Percentiles rank a stretch among this genome's conserved stretches.
Evolutionary conservation across 2,329 filamentous ascomycete species (phyloP).

Genomic region (Apiospora malaysiana): DNA sequence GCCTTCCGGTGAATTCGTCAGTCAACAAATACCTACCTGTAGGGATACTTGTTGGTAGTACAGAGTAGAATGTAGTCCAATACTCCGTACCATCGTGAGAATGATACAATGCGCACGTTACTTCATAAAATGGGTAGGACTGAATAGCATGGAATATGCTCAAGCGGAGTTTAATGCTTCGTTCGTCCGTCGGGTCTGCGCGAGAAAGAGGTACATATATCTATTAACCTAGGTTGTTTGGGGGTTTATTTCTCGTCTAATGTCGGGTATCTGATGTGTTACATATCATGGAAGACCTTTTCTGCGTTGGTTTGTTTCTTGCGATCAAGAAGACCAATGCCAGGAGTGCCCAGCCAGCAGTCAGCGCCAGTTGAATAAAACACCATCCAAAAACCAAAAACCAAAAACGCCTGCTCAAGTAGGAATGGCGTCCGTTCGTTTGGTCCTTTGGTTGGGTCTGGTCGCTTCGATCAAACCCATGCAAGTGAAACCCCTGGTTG

Average conservation of each 20-base stretch:
- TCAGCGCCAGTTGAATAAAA: background rate
- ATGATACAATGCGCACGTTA: background rate
- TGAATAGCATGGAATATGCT: background rate
- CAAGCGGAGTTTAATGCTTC: background rate
- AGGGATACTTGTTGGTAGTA: too few species aligned
- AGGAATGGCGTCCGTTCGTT: conserved; percentile 6
- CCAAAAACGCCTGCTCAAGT: conserved; percentile 12
- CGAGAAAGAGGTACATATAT: background rate
- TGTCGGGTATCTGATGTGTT: conserved; percentile 15
- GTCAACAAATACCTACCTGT: too few species aligned
- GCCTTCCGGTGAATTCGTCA: background rate
- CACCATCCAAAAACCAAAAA: background rate
- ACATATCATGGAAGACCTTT: background rate
- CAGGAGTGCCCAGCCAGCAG: too few species aligned
- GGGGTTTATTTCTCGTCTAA: background rate
- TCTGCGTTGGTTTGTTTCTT: conserved; percentile 16
- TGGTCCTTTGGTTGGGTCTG: background rate
- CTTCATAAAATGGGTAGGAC: too few species aligned
- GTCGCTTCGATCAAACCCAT: conserved; percentile 17
- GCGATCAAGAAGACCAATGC: background rate
- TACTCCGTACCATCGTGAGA: too few species aligned
- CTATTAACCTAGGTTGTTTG: background rate
- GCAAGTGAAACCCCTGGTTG: background rate
- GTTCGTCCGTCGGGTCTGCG: background rate
- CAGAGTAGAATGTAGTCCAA: too few species aligned